A percentile compares a stretch with the other conserved stretches of the same genome.
These are phyloP conservation scores for Euptelea pleiosperma DNA, from an alignment of 164 flowering plant genomes.

Conservation along the genomic window DNA sequence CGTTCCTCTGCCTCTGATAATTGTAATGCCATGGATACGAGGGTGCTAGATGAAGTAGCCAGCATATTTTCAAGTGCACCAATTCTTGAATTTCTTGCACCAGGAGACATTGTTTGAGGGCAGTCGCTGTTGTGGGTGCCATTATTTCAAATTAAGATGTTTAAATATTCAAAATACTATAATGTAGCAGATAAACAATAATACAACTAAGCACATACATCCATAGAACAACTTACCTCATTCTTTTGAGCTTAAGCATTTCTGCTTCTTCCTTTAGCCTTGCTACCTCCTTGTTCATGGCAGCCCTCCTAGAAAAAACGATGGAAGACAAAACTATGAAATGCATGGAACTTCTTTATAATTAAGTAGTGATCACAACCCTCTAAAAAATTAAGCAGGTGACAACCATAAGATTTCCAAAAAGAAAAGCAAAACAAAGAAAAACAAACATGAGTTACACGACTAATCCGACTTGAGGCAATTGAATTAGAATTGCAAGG, in stretches of 20 bases:
- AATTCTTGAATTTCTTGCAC: constrained; percentile 95
- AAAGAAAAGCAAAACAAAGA: not conserved
- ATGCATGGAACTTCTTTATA: not conserved
- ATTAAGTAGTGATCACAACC: not conserved
- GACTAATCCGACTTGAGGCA: no score
- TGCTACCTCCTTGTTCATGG: constrained; percentile 77
- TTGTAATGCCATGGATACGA: constrained; percentile 96
- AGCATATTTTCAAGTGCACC: constrained; percentile 98
- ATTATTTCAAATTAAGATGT: not conserved
- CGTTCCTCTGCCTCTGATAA: constrained; percentile 97
- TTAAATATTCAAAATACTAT: not conserved
- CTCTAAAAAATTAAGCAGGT: not conserved
- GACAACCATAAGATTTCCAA: not conserved
- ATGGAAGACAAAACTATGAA: not conserved
- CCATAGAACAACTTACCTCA: constrained; percentile 34
- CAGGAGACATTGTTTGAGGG: constrained; percentile 77
- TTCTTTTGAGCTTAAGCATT: constrained; percentile 31
- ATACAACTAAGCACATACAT: not conserved
- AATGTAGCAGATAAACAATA: not conserved
- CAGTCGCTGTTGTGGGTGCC: constrained; percentile 34
- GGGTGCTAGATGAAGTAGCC: constrained; percentile 73
- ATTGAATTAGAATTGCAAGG: no score
- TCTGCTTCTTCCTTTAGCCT: constrained; percentile 73
- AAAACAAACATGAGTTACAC: not conserved
- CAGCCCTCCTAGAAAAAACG: constrained; percentile 41